These are phyloP conservation scores for Peziza echinospora DNA, from an alignment of 495 filamentous ascomycete species.

Conservation along the genomic window DNA sequence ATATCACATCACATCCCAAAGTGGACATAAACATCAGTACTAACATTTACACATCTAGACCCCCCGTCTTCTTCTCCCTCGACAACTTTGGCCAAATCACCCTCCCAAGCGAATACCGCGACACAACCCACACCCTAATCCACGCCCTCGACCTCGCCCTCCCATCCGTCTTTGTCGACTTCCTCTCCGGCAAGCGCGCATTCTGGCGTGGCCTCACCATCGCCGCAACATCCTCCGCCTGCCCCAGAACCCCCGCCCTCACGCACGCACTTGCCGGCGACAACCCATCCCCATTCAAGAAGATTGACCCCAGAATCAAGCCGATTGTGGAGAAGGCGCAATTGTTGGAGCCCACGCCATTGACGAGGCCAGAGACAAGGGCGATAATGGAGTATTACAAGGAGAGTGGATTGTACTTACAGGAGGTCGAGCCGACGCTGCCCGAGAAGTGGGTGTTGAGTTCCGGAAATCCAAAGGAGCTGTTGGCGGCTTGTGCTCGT, in stretches of 20 bases:
- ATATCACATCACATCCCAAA: too few relatives aligned
- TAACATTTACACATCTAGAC: conserved; percentile 27
- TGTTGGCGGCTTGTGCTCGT: conserved; percentile 15
- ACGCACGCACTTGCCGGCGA: conserved; percentile 40
- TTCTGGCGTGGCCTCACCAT: conserved; percentile 64
- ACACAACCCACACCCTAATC: conserved; percentile 42
- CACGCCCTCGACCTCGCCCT: conserved; percentile 73
- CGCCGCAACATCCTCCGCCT: conserved; percentile 46
- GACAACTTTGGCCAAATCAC: conserved; percentile 69
- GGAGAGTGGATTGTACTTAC: conserved; percentile 54
- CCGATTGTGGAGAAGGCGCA: conserved; percentile 32
- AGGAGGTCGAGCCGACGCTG: conserved; percentile 41
- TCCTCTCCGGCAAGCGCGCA: conserved; percentile 34
- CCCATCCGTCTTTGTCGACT: conserved; percentile 49
- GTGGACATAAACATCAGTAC: too few relatives aligned
- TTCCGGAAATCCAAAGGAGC: conserved; percentile 13
- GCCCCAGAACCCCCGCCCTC: conserved; percentile 36
- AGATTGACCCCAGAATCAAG: conserved; percentile 44
- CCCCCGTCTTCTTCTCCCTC: conserved; percentile 55
- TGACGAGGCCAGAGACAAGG: conserved; percentile 56
- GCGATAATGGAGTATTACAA: conserved; percentile 86
- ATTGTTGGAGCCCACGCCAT: conserved; percentile 33
- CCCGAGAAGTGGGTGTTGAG: conserved; percentile 61
- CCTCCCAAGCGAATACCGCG: conserved; percentile 48
- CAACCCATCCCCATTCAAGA: conserved; percentile 25